Conservation (phyloP, 2,329 filamentous ascomycete species). For the Macrophomina phaseolina region DNA sequence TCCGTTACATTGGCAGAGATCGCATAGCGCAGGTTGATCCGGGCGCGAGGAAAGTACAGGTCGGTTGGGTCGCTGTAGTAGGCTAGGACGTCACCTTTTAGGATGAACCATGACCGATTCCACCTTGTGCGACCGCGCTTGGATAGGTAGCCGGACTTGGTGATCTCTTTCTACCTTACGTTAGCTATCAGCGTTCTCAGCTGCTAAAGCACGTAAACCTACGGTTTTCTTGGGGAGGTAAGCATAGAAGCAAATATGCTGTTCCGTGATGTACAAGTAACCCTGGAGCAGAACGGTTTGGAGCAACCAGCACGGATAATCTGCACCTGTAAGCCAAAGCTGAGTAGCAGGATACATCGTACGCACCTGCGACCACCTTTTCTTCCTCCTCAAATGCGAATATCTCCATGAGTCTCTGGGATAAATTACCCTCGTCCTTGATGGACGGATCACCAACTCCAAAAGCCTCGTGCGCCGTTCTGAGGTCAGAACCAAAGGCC, state of each 20-base stretch:
- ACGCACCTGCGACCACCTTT: constrained; percentile 76
- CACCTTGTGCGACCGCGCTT: constrained; percentile 92
- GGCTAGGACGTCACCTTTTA: constrained; percentile 89
- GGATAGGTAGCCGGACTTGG: constrained; percentile 85
- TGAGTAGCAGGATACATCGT: background rate
- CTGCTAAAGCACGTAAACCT: constrained; percentile 42
- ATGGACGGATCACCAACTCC: background rate
- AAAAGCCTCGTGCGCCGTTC: constrained; percentile 19
- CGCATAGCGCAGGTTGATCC: constrained; percentile 89
- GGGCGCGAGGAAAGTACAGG: constrained; percentile 88
- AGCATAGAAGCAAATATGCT: constrained; percentile 95
- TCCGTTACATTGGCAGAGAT: constrained; percentile 83
- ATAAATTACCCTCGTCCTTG: constrained; percentile 51
- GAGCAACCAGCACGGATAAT: constrained; percentile 92
- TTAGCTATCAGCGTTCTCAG: constrained; percentile 30
- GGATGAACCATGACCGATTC: constrained; percentile 88
- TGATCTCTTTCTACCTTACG: constrained; percentile 52
- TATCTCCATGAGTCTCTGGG: constrained; percentile 72
- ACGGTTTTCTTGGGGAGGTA: constrained; percentile 93
- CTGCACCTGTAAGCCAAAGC: constrained; percentile 50
- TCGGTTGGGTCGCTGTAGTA: constrained; percentile 87
- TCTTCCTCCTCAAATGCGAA: constrained; percentile 76
- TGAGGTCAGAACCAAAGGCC: constrained; percentile 22
- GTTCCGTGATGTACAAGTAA: constrained; percentile 92
- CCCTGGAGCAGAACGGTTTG: constrained; percentile 92